Base-by-base conservation (phyloP, 768 basidiomycete genomes). In the Tylopilus felleus region DNA sequence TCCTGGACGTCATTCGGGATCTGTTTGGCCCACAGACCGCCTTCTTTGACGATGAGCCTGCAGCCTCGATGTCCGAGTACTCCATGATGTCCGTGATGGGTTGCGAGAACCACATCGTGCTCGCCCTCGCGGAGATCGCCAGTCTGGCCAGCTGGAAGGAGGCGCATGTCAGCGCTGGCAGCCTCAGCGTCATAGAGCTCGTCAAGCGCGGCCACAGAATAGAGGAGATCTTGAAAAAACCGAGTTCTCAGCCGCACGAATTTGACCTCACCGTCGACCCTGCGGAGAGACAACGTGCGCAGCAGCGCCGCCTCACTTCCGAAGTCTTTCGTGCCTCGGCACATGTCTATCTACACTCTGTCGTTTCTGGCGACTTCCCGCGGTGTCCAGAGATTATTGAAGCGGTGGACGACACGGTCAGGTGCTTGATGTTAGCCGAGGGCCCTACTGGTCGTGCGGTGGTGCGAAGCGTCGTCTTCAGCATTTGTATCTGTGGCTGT, bases 1-100 rank as follows among this genome's bases (percentile, higher is more conserved):
- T 90, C 67, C 69, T 86, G 36, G 29, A 61, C 4, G 74, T 77
- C 39, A 85, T 89, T 62, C 76, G 78, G 22, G 66, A 69, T 23
- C 73, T 93, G 40, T 92, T 84, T 69, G 68, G 66, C 19, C 41
- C 56, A 7, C 61, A 49, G 14, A 8, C 31, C 5, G 53, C 57
- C 41, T 58, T 48, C 22, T 58, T 69, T 25, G 67, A 69, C 19
- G 64, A 60, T 28, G 77, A 75, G 43, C 76, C 73, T 57, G 67
- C 81, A 46, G 62, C 67, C 22, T 73, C 73, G 51, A 64, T 68
- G 43, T 41, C 48, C 4, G 73, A 77, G 63, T 76, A 81, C 52
- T 83, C 82, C n/a, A 93, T 93, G 90, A 75, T 90, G 72, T 75
- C 78, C 41, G 79, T 89, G 6, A 93, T 93, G 89, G 90, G 90